Base-by-base conservation (phyloP, 768 basidiomycete genomes). In the Hortiboletus campestris region DNA sequence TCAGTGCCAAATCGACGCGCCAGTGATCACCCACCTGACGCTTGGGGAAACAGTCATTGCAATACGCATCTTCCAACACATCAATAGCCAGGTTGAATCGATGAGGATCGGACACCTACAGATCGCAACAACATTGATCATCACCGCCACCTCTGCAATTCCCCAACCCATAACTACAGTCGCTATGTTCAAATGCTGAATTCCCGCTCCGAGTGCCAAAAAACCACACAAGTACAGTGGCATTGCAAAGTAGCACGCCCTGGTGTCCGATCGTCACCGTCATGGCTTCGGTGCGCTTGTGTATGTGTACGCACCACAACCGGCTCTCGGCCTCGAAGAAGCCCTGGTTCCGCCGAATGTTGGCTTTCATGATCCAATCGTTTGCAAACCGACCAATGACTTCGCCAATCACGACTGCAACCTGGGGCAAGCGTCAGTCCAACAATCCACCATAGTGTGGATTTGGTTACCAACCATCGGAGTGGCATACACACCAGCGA, bases 271-370 rank as follows among this genome's bases (percentile, higher is more conserved):
- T 25, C 29, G 22, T 40, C 9, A 41, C 12, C 3, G 13, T 34
- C n/a, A 22, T 3, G 2, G 14, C 12, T 20, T 16, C 17, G 7
- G 6, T 6, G 1, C 2, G 2, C 6, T 2, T 22, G 13, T 22
- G 6, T 1, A 25, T 35, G 36, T 36, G 6, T 10, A 69, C 72
- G 28, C 39, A 74, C 76, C 76, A 78, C 22, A 78, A 49, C 14
- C 77, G 74, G 56, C 58, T 75, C 65, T 84, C 83, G 3, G 83
- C 78, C 50, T 77, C 75, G 65, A 84, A 83, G 42, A 84, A 75
- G 46, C 83, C 83, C 0, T 66, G 59, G 60, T 82, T 80, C 32
- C 74, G 60, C 19, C 77, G 72, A 58, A 81, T 78, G 42, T 66
- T 71, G n/a, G 68, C 28, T 49, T 73, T 70, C 67, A 80, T 78